Base-by-base conservation (phyloP, 139 green algal species). In the Mychonastes homosphaera region DNA sequence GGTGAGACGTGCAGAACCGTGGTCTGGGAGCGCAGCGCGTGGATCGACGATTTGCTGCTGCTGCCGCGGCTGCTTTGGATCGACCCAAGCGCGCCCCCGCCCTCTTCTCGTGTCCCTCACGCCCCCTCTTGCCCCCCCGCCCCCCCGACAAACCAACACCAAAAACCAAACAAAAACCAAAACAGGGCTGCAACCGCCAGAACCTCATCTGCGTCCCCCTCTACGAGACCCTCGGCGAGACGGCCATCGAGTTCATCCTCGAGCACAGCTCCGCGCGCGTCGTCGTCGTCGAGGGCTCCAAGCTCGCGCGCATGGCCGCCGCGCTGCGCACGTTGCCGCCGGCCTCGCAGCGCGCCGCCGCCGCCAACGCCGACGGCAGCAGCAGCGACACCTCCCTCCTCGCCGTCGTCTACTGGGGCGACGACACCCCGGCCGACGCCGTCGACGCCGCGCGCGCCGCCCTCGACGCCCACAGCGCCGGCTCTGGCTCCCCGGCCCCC, bases 101-200 rank as follows among this genome's bases (percentile, higher is more conserved):
- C n/a, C n/a, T n/a, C n/a, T n/a, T n/a, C n/a, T n/a, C n/a, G n/a
- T n/a, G n/a, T n/a, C n/a, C n/a, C n/a, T n/a, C n/a, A n/a, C n/a
- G n/a, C n/a, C n/a, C n/a, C n/a, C n/a, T n/a, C n/a, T n/a, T n/a
- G n/a, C n/a, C n/a, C n/a, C n/a, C n/a, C n/a, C n/a, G n/a, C n/a
- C n/a, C n/a, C n/a, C n/a, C n/a, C n/a, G n/a, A n/a, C n/a, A n/a
- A n/a, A n/a, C n/a, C n/a, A n/a, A n/a, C n/a, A n/a, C n/a, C n/a
- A n/a, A n/a, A n/a, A n/a, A n/a, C n/a, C n/a, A n/a, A n/a, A n/a
- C n/a, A n/a, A n/a, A n/a, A n/a, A n/a, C n/a, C n/a, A n/a, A n/a
- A n/a, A n/a, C 84, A 96, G 82, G 90, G 84, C 19, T 95, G 86
- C 79, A 96, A 95, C 79, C 76, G 84, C n/a, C 77, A 87, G 57